Evolutionary conservation across 169 alveolate genomes (phyloP).

Genomic region (Cryptosporidium meleagridis): DNA sequence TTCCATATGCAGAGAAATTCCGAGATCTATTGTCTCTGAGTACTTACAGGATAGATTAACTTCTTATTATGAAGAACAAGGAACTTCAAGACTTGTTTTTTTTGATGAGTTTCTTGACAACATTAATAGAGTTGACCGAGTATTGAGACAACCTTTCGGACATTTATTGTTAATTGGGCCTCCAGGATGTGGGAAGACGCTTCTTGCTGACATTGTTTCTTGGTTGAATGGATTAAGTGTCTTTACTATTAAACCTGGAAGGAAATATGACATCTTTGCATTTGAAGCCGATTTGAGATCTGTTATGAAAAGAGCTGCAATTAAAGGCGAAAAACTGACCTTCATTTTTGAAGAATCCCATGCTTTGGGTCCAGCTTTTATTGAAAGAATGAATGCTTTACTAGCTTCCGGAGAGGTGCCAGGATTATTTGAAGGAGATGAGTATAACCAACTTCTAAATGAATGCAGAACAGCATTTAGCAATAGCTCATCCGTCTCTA

Average conservation of each 20-base stretch:
- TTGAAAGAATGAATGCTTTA: slow-evolving; percentile 98
- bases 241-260: slow-evolving; percentile 96
- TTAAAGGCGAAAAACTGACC: slow-evolving; percentile 95
- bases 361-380: slow-evolving; percentile 97
- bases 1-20: slow-evolving; percentile 17
- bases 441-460: slow-evolving; percentile 92
- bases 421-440: slow-evolving; percentile 98
- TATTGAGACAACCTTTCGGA: slow-evolving; percentile 96
- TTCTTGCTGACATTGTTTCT: slow-evolving; percentile 94
- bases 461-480: slow-evolving; percentile 90
- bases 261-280: slow-evolving; percentile 92
- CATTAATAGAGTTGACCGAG: slow-evolving; percentile 96
- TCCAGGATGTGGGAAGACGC: slow-evolving; percentile 97
- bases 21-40: slow-evolving; percentile 69
- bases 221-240: slow-evolving; percentile 96
- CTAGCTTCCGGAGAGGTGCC: slow-evolving; percentile 99
- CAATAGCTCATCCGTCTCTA: slow-evolving; percentile 78
- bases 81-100: slow-evolving; percentile 93
- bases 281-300: slow-evolving; percentile 96
- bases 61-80: slow-evolving; percentile 94
- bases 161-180: slow-evolving; percentile 95
- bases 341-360: slow-evolving; percentile 98
- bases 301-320: slow-evolving; percentile 97
- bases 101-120: slow-evolving; percentile 96
- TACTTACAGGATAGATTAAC: slow-evolving; percentile 83